These are phyloP conservation scores for Zymoseptoria pseudotritici DNA, from an alignment of 2,329 filamentous ascomycete species.

Conservation along the genomic window DNA sequence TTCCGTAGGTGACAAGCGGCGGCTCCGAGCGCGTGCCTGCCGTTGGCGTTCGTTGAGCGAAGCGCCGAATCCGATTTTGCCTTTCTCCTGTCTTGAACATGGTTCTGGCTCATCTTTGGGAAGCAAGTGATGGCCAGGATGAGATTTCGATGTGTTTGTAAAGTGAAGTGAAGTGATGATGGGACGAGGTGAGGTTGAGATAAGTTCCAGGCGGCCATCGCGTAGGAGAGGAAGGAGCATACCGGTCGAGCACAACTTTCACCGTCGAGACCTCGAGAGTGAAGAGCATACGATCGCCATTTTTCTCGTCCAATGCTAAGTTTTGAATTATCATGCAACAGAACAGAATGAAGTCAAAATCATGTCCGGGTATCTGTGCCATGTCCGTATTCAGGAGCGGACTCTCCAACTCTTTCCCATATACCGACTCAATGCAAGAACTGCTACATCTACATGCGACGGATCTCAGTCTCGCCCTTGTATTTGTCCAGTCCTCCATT, in stretches of 20 bases:
- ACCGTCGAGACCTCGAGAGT: neutral
- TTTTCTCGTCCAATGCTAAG: neutral
- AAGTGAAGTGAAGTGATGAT: neutral
- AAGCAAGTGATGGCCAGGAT: neutral
- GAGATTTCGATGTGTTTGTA: neutral
- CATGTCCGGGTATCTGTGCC: neutral
- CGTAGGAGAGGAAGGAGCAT: neutral
- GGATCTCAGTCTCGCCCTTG: slow-evolving; percentile 76
- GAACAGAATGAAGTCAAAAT: neutral
- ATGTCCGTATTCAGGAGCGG: neutral
- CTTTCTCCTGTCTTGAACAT: neutral
- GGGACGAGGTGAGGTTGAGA: neutral
- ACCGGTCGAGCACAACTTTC: neutral
- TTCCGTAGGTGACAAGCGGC: slow-evolving; percentile 17
- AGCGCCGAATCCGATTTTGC: neutral
- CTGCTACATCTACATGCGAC: slow-evolving; percentile 57
- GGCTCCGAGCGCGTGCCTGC: neutral
- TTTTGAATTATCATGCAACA: neutral
- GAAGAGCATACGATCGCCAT: neutral
- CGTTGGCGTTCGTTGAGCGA: neutral
- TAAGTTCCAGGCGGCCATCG: neutral
- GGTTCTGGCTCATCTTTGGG: neutral
- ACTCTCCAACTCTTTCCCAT: neutral
- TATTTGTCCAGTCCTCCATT: slow-evolving; percentile 77
- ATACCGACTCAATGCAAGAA: neutral